These are phyloP conservation scores for Botrytis pseudocinerea DNA, from an alignment of 2,329 filamentous ascomycete genomes.

Conservation along the genomic window DNA sequence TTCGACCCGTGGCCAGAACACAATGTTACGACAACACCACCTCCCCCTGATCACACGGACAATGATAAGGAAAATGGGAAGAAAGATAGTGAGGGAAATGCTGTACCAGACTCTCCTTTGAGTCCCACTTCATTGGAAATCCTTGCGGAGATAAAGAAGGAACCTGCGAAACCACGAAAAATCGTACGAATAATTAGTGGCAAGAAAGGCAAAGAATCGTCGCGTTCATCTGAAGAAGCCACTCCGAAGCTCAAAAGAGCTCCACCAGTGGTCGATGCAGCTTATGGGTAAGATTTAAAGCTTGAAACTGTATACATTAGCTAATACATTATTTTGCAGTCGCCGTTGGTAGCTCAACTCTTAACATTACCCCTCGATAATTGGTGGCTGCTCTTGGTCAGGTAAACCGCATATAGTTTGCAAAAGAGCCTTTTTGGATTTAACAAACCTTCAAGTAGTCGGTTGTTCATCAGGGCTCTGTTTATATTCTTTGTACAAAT, in stretches of 20 bases:
- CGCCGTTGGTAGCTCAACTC: slow-evolving; percentile 44
- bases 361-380: background rate
- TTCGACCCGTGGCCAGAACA: slow-evolving; percentile 23
- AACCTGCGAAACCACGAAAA: slow-evolving; percentile 25
- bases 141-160: slow-evolving; percentile 33
- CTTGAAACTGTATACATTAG: slow-evolving; percentile 27
- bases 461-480: slow-evolving; percentile 29
- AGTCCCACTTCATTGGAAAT: slow-evolving; percentile 38
- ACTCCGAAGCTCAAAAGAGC: slow-evolving; percentile 40
- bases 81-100: slow-evolving; percentile 10
- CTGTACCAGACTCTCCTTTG: slow-evolving; percentile 23
- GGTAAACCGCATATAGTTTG: slow-evolving; percentile 34
- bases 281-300: slow-evolving; percentile 41
- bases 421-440: slow-evolving; percentile 28
- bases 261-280: slow-evolving; percentile 44
- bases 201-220: slow-evolving; percentile 32
- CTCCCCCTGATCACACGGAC: slow-evolving; percentile 11
- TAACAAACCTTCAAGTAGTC: slow-evolving; percentile 37
- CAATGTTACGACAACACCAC: slow-evolving; percentile 18
- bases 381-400: slow-evolving; percentile 12
- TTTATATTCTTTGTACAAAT: slow-evolving; percentile 28
- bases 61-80: slow-evolving; percentile 15
- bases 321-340: slow-evolving; percentile 29
- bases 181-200: slow-evolving; percentile 25
- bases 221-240: slow-evolving; percentile 40